These are phyloP conservation scores for Passiflora organensis DNA, from an alignment of 345 rosid genomes.

Conservation along the genomic window DNA sequence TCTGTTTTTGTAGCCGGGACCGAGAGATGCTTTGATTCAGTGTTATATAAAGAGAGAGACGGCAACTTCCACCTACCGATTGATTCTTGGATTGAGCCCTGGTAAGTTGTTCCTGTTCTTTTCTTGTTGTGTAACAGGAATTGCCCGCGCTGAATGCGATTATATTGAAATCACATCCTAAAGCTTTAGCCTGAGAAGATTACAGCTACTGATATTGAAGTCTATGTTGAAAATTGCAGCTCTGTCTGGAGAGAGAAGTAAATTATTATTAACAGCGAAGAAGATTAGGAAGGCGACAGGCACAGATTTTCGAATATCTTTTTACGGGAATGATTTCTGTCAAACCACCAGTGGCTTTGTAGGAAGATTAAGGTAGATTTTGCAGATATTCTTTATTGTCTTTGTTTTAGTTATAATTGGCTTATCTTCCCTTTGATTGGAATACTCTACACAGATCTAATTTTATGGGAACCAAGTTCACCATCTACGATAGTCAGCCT, in stretches of 20 bases:
- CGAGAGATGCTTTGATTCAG: conserved; percentile 73
- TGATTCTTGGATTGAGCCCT: conserved; percentile 81
- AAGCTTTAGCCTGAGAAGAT: no score
- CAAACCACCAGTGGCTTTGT: conserved; percentile 47
- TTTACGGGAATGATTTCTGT: conserved; percentile 56
- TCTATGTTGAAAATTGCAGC: conserved; percentile 33
- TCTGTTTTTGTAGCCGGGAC: conserved; percentile 75
- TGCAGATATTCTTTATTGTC: conserved; percentile 3
- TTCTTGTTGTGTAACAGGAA: background rate
- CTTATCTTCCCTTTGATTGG: no score
- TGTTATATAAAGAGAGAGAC: conserved; percentile 88
- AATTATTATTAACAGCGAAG: conserved; percentile 74
- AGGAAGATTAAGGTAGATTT: conserved; percentile 70
- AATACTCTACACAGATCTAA: conserved; percentile 60
- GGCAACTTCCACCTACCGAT: conserved; percentile 52
- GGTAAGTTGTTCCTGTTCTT: conserved; percentile 43
- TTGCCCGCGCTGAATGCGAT: background rate
- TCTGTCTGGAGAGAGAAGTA: conserved; percentile 66
- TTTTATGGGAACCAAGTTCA: conserved; percentile 86
- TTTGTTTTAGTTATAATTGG: conserved; percentile 6
- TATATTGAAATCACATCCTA: no score
- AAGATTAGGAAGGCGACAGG: conserved; percentile 60
- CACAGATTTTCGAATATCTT: conserved; percentile 71
- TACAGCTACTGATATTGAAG: conserved; percentile 3
- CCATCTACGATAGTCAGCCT: conserved; percentile 62